Evolutionary conservation across 495 filamentous ascomycete species (phyloP), one percentile per base, ranked within the genome.

Genomic region (Xylaria intraflava): DNA sequence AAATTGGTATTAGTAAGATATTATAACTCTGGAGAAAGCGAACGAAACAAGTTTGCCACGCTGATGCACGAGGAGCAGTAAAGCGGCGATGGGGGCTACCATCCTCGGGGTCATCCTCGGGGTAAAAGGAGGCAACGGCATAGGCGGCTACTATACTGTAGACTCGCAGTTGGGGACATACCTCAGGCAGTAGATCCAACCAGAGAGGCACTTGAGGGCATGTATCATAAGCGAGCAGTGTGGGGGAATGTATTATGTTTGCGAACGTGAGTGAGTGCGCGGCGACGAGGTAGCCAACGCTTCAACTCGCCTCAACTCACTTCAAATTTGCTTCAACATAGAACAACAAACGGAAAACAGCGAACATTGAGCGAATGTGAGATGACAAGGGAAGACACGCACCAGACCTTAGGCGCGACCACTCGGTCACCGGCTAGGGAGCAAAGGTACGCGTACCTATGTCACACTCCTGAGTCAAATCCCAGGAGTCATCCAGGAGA

Each of bases 361-460:
- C 45, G 43, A 27, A 38, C 35, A 27, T 44, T 49, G 43, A 49
- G 45, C 44, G 29, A 33, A 48, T 48, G 45, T 22, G 45, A 49
- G 31, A 47, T 47, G 39, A 41, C 47, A 39, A 23, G 42, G 35
- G 16, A n/a, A 43, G 40, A 44, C 39, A 38, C 9, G 6, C n/a
- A 3, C 1, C 2, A n/a, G 16, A 38, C 35, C 14, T 38, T 14
- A 38, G 16, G 52, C 40, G 36, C 33, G 49, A 49, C 52, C 52
- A 55, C 52, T 55, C 52, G 52, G 52, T 43, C 44, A 55, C 52
- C 52, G 52, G 49, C 47, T 55, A 27, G 44, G 52, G 52, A n/a
- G n/a, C n/a, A n/a, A n/a, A n/a, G n/a, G n/a, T n/a, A n/a, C n/a
- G n/a, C n/a, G n/a, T n/a, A n/a, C n/a, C n/a, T 39, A 6, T 39